Conservation (phyloP, 1,284 basidiomycete species). For the Cutaneotrichosporon daszewskae region DNA sequence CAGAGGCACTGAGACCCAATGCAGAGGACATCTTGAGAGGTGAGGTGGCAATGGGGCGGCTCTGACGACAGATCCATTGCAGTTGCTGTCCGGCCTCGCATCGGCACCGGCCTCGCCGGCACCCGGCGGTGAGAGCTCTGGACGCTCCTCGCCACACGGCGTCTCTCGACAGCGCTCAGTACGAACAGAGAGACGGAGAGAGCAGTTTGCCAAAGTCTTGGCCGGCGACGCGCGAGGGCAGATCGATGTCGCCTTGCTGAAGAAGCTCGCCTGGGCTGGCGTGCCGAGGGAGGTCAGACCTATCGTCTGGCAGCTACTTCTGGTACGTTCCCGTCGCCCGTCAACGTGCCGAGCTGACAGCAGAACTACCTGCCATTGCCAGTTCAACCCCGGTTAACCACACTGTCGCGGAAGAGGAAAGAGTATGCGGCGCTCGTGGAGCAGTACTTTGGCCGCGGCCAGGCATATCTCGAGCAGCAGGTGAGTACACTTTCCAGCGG, state of each 20-base stretch:
- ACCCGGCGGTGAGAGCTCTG: background rate
- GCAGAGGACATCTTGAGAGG: conserved; percentile 66
- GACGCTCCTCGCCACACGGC: background rate
- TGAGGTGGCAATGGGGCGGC: conserved; percentile 40
- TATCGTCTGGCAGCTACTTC: conserved; percentile 87
- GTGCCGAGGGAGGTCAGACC: conserved; percentile 83
- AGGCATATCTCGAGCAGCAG: conserved; percentile 73
- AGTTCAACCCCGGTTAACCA: conserved; percentile 65
- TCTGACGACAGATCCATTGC: conserved; percentile 55
- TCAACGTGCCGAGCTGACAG: background rate
- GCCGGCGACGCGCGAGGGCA: conserved; percentile 25
- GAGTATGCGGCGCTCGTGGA: conserved; percentile 88
- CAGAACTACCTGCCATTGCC: conserved; percentile 90
- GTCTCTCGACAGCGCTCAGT: conserved; percentile 62
- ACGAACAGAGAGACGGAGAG: conserved; percentile 42
- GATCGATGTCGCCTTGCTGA: conserved; percentile 55
- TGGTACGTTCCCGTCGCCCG: conserved; percentile 52
- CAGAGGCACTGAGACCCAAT: conserved; percentile 57
- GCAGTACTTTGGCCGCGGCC: conserved; percentile 81
- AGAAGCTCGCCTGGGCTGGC: conserved; percentile 92
- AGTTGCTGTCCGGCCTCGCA: conserved; percentile 28
- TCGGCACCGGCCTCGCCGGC: conserved; percentile 4
- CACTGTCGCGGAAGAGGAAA: conserved; percentile 78
- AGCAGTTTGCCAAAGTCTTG: conserved; percentile 41
- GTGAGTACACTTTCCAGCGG: conserved; percentile 24